A percentile compares a stretch with the other conserved stretches of the same genome.
phyloP scores from a whole-genome alignment of 495 filamentous ascomycete genomes.

The Aspergillus carlsbadensis region DNA sequence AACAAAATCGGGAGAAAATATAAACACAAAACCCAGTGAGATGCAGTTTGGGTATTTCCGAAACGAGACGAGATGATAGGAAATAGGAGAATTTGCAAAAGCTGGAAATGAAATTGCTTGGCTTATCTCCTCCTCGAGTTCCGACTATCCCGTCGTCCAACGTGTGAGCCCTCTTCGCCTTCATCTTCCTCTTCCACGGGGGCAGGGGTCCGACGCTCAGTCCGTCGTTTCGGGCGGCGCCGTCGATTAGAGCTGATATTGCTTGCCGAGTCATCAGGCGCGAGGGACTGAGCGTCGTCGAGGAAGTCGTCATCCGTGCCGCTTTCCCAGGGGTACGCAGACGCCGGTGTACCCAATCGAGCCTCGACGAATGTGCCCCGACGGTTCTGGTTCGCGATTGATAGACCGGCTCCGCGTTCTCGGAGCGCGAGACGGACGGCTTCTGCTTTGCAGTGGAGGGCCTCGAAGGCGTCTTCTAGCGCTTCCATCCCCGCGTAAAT shows the following conservation, averaged over 20 bases:
- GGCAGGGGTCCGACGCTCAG: constrained; percentile 77
- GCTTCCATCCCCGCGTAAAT: constrained; percentile 93
- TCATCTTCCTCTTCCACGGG: constrained; percentile 84
- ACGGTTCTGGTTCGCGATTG: constrained; percentile 73
- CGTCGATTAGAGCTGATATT: constrained; percentile 78
- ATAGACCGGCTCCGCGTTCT: constrained; percentile 74
- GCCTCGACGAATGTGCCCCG: constrained; percentile 55
- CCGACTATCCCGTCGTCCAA: constrained; percentile 32
- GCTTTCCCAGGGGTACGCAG: constrained; percentile 36
- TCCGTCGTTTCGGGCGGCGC: constrained; percentile 65
- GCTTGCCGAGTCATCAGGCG: constrained; percentile 72
- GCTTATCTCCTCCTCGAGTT: constrained; percentile 27
- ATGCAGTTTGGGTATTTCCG: too few relatives aligned
- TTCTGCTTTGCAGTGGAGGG: constrained; percentile 82
- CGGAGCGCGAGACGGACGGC: constrained; percentile 74
- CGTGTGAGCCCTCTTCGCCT: constrained; percentile 36
- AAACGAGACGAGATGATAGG: too few relatives aligned
- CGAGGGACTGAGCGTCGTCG: constrained; percentile 66
- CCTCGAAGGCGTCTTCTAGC: constrained; percentile 93
- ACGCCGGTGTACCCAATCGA: constrained; percentile 57
- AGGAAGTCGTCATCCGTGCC: constrained; percentile 62
- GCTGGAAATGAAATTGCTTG: too few relatives aligned
- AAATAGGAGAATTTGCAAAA: too few relatives aligned
- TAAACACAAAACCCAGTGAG: too few relatives aligned
- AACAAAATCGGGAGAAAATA: too few relatives aligned